Percentiles rank a stretch among this genome's conserved stretches.
phyloP scores from a whole-genome alignment of 768 basidiomycete genomes.

The Porpolomopsis calyptriformis region DNA sequence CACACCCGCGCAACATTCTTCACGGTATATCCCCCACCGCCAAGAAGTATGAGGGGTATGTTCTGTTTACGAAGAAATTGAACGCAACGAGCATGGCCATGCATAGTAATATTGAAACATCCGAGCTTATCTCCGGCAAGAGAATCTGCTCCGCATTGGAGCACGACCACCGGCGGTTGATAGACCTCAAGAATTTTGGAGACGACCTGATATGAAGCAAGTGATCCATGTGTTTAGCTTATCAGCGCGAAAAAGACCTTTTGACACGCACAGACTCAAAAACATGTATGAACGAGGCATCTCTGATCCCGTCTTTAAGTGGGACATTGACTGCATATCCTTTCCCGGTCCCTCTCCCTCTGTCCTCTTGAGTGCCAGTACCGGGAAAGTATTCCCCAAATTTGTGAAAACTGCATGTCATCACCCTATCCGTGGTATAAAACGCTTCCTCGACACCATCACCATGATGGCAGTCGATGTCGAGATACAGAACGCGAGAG shows the following conservation, averaged over 20 bases:
- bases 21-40: constrained; percentile 98
- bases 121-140: constrained; percentile 94
- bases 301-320: constrained; percentile 86
- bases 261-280: constrained; percentile 75
- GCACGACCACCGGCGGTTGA: constrained; percentile 86
- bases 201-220: constrained; percentile 56
- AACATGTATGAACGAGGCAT: constrained; percentile 88
- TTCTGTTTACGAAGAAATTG: constrained; percentile 95
- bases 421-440: constrained; percentile 96
- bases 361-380: constrained; percentile 52
- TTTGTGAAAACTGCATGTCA: constrained; percentile 98
- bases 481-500: constrained; percentile 95
- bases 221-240: background rate
- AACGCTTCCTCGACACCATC: constrained; percentile 99
- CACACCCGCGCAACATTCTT: constrained; percentile 93
- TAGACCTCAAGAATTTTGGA: constrained; percentile 90
- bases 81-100: constrained; percentile 95
- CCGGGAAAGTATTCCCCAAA: constrained; percentile 99
- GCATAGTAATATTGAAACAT: constrained; percentile 93
- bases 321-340: constrained; percentile 94
- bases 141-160: constrained; percentile 97
- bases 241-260: background rate
- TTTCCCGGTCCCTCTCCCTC: constrained; percentile 81
- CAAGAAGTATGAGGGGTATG: constrained; percentile 85
- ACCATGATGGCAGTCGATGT: constrained; percentile 97